These are phyloP conservation scores for Cenchrus americanus DNA, from an alignment of 176 grass and related monocot genomes.

Conservation along the genomic window DNA sequence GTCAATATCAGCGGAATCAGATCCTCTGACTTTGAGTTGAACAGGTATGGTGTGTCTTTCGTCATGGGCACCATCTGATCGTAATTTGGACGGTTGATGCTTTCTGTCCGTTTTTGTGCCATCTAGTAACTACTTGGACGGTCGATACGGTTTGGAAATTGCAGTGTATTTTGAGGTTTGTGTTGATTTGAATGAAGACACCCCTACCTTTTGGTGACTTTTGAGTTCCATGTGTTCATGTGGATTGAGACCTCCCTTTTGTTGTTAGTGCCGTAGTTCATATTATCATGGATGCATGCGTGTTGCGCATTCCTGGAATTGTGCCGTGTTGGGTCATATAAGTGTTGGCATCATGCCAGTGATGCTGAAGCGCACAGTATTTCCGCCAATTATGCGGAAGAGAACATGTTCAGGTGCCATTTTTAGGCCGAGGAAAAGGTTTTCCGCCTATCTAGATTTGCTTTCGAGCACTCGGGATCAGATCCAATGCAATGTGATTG, in stretches of 20 bases:
- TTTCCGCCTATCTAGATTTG: constrained; percentile 24
- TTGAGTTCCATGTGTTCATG: background rate
- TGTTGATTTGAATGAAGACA: background rate
- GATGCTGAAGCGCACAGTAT: background rate
- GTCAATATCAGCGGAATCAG: constrained; percentile 45
- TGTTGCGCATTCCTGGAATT: background rate
- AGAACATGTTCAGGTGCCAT: constrained; percentile 42
- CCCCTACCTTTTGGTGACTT: background rate
- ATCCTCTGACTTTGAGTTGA: constrained; percentile 42
- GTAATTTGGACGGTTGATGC: background rate
- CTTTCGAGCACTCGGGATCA: constrained; percentile 39
- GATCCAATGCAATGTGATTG: constrained; percentile 31
- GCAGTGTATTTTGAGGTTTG: background rate
- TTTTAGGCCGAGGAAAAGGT: constrained; percentile 40
- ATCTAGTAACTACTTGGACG: background rate
- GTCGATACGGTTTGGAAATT: background rate
- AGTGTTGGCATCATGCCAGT: constrained; percentile 21
- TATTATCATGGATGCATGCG: background rate
- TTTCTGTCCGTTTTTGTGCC: background rate
- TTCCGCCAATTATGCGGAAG: constrained; percentile 14
- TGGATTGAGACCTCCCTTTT: background rate
- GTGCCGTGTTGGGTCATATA: background rate
- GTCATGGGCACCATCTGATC: background rate
- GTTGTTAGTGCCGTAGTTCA: background rate
- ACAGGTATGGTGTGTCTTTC: constrained; percentile 26